These are phyloP conservation scores for Sphaceloma murrayae DNA, from an alignment of 2,329 filamentous ascomycete species.

Conservation along the genomic window DNA sequence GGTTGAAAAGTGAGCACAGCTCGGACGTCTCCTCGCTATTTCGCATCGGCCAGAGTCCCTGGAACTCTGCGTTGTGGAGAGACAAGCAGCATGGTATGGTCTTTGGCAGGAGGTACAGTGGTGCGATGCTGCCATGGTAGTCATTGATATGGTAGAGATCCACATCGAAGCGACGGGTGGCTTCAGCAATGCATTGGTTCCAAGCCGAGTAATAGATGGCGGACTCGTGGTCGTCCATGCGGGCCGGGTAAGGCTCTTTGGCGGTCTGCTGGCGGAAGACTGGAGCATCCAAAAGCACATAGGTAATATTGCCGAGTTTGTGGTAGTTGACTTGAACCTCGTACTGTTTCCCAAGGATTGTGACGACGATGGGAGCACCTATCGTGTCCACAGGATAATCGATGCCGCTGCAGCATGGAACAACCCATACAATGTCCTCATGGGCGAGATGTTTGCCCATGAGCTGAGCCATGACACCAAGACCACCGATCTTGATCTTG, in stretches of 20 bases:
- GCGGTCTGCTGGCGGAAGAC: slow-evolving; percentile 56
- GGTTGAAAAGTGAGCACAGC: slow-evolving; percentile 56
- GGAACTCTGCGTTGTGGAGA: slow-evolving; percentile 60
- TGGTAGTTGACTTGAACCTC: slow-evolving; percentile 57
- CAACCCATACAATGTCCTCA: slow-evolving; percentile 52
- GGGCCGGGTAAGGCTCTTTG: slow-evolving; percentile 54
- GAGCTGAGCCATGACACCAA: slow-evolving; percentile 60
- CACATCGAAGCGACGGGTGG: slow-evolving; percentile 52
- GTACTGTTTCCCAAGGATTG: slow-evolving; percentile 51
- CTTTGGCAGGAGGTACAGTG: slow-evolving; percentile 54
- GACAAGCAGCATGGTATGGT: slow-evolving; percentile 54
- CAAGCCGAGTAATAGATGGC: slow-evolving; percentile 61
- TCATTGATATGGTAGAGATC: slow-evolving; percentile 60
- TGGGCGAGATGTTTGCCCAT: slow-evolving; percentile 58
- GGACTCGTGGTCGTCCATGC: slow-evolving; percentile 60
- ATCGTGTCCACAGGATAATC: slow-evolving; percentile 52
- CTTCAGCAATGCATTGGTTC: slow-evolving; percentile 59
- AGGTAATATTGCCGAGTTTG: slow-evolving; percentile 55
- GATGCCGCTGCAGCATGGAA: slow-evolving; percentile 49
- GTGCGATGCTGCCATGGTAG: slow-evolving; percentile 54
- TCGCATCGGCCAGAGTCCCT: slow-evolving; percentile 59
- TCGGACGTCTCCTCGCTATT: slow-evolving; percentile 52
- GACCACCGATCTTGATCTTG: slow-evolving; percentile 62
- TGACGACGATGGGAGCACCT: slow-evolving; percentile 53
- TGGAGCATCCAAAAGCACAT: slow-evolving; percentile 56